Base-by-base conservation (phyloP, 2,329 filamentous ascomycete species). In the Fusarium nelsonii region DNA sequence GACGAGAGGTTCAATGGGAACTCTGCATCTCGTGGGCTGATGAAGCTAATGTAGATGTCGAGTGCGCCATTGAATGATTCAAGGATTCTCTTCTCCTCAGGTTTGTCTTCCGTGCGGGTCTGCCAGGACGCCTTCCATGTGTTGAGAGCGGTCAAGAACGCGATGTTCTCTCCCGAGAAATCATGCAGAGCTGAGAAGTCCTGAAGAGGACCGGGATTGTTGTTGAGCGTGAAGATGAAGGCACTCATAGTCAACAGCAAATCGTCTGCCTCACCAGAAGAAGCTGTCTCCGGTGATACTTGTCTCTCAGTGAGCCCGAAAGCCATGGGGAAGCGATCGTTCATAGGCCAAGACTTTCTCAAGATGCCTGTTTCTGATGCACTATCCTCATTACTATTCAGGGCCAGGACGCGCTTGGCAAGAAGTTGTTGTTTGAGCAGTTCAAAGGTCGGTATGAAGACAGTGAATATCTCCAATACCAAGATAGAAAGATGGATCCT, bases 151-250 rank as follows among this genome's bases (percentile, higher is more conserved):
- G 83, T 87, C 3, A 92, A 79, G 74, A 92, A 92, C 34, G 88
- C 85, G 68, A 92, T 88, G 71, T 92, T 92, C 75, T 92, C 90
- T 18, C 88, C 89, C 0, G 89, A 91, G 74, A 91, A 91, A 67
- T 92, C 90, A 36, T 84, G 83, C 3, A 86, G 79, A 0, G 88
- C 88, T 0, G 90, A 89, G 74, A 90, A 92, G 49, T 87, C 78
- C 57, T 89, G 86, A 0, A 92, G 81, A 0, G 86, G 85, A 1
- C 82, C 79, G 0, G 87, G 85, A 72, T 90, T 88, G 54, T 83
- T 39, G 80, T 33, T 83, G 79, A 0, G 92, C 79, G 4, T 87
- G 85, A 60, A 85, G 81, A 58, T 91, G 88, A 4, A 92, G 82
- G 88, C 87, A 39, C 83, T 81, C 84, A 90, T 89, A 43, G 85